Conservation (phyloP, 371 early-diverging fungal genomes). For the Phascolomyces articulosus region DNA sequence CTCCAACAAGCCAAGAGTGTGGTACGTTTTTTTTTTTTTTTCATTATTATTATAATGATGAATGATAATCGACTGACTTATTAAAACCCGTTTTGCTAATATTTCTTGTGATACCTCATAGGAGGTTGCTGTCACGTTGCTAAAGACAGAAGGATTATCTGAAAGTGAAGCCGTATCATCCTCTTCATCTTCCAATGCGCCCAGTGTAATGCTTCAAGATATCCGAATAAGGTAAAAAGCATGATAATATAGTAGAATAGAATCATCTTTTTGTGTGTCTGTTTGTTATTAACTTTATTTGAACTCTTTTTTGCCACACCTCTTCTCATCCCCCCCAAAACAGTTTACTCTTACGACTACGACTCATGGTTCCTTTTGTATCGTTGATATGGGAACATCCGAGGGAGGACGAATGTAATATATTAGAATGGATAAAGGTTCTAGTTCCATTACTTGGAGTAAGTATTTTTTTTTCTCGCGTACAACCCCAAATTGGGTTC, state of each 20-base stretch:
- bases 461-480: slow-evolving; percentile 17
- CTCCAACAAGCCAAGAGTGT: slow-evolving; percentile 38
- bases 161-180: slow-evolving; percentile 22
- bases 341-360: slow-evolving; percentile 51
- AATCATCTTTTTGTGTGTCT: too few species aligned
- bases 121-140: slow-evolving; percentile 41
- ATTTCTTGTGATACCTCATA: slow-evolving; percentile 13
- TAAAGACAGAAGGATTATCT: slow-evolving; percentile 39
- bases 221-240: slow-evolving; percentile 40
- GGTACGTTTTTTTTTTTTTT: slow-evolving; percentile 24
- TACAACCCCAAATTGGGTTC: too few species aligned
- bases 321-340: background rate
- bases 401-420: slow-evolving; percentile 49
- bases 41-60: background rate
- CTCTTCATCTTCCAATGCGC: slow-evolving; percentile 1
- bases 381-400: slow-evolving; percentile 64
- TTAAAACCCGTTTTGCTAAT: background rate
- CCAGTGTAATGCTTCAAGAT: slow-evolving; percentile 39
- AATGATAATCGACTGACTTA: slow-evolving; percentile 3
- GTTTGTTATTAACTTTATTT: background rate
- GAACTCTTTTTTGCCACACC: background rate
- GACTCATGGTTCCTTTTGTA: slow-evolving; percentile 56
- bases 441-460: slow-evolving; percentile 43
- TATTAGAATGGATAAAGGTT: slow-evolving; percentile 43
- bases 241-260: background rate